Conservation (phyloP, 768 basidiomycete species). For the Trametes punicea region DNA sequence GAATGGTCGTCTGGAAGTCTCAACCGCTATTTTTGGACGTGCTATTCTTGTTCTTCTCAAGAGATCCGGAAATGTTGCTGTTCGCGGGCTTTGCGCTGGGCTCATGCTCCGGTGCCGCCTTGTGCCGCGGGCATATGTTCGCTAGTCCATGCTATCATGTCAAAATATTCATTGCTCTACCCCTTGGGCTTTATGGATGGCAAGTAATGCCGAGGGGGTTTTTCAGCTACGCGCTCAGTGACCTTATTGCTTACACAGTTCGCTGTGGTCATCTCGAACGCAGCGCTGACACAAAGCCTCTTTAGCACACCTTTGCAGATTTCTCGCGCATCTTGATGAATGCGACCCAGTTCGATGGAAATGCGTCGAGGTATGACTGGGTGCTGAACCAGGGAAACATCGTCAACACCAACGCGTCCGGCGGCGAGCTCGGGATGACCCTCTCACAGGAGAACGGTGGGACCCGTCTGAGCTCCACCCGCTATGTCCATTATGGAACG, state of each 20-base stretch:
- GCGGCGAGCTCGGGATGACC: slow-evolving; percentile 63
- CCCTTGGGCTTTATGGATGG: too few species aligned
- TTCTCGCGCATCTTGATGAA: slow-evolving; percentile 67
- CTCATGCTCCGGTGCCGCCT: too few species aligned
- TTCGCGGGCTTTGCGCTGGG: too few species aligned
- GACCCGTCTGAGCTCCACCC: slow-evolving; percentile 73
- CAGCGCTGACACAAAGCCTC: not conserved
- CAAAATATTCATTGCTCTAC: too few species aligned
- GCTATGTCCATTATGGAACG: slow-evolving; percentile 78
- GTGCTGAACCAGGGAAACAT: slow-evolving; percentile 64
- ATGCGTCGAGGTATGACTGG: slow-evolving; percentile 73
- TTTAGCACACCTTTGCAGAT: slow-evolving; percentile 60
- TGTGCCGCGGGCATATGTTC: too few species aligned
- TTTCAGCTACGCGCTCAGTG: too few species aligned
- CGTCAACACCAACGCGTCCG: slow-evolving; percentile 57
- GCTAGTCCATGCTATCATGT: too few species aligned
- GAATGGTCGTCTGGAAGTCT: not conserved
- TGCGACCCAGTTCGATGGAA: slow-evolving; percentile 66
- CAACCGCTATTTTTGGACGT: not conserved
- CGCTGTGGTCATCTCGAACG: not conserved
- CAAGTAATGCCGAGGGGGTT: too few species aligned
- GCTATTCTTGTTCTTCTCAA: too few species aligned
- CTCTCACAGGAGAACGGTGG: slow-evolving; percentile 73
- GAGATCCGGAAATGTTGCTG: too few species aligned
- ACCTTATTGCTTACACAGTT: not conserved